Evolutionary conservation across 2,329 filamentous ascomycete genomes (phyloP).

Genomic region (Mariannaea elegans): DNA sequence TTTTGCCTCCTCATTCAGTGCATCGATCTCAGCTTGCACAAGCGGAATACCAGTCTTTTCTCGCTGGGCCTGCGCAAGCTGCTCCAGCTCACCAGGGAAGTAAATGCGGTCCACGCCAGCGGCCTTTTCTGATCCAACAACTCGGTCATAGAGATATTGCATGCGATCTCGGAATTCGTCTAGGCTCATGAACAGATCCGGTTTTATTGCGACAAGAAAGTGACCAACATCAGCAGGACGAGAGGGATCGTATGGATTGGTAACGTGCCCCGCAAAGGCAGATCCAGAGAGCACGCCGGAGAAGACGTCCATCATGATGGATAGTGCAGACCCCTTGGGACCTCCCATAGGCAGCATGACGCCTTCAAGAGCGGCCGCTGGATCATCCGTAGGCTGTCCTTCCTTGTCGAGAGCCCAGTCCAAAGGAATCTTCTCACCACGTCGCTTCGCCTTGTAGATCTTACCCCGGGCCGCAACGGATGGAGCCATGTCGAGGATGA

Average conservation of each 20-base stretch:
- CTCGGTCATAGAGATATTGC: constrained; percentile 62
- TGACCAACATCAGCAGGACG: constrained; percentile 77
- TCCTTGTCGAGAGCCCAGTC: constrained; percentile 81
- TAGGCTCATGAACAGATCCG: constrained; percentile 76
- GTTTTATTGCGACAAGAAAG: constrained; percentile 77
- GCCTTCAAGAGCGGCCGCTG: constrained; percentile 73
- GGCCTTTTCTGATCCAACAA: constrained; percentile 63
- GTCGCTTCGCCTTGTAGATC: constrained; percentile 73
- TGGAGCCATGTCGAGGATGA: constrained; percentile 81
- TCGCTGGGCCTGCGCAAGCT: constrained; percentile 60
- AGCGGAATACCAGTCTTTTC: constrained; percentile 66
- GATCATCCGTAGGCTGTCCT: constrained; percentile 75
- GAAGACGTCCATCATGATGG: constrained; percentile 91
- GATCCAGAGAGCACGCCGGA: constrained; percentile 80
- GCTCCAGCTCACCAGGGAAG: constrained; percentile 71
- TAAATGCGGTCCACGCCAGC: constrained; percentile 66
- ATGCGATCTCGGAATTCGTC: constrained; percentile 74
- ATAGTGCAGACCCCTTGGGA: constrained; percentile 79
- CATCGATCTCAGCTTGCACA: constrained; percentile 63
- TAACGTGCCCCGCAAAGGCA: constrained; percentile 81
- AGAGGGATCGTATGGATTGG: constrained; percentile 77
- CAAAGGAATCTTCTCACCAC: constrained; percentile 73
- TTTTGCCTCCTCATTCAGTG: constrained; percentile 62
- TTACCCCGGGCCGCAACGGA: constrained; percentile 76
- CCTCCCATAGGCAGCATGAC: constrained; percentile 90